Evolutionary conservation across 2,329 filamentous ascomycete genomes (phyloP), one percentile per base, ranked within the genome.

Genomic region (Kalaharituber pfeilii): DNA sequence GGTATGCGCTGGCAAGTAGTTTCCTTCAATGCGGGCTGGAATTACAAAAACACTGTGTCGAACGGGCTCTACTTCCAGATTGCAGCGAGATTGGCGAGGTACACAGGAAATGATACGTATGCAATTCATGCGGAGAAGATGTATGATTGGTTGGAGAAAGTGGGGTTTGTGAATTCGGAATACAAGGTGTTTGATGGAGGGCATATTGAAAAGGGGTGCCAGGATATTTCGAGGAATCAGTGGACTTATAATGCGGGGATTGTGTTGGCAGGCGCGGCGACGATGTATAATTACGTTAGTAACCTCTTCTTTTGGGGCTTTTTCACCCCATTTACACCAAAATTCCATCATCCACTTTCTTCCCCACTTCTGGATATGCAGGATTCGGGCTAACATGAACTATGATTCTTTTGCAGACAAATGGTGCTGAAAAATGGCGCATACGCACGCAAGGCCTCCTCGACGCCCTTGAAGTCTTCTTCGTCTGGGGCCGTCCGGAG

Each of bases 1-100:
- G 86, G 86, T 8, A 68, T 94, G 60, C 78, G 82, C 59, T 94
- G 87, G 87, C 86, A 94, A 69, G 83, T 93, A 57, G 88, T 82
- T 69, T 73, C 77, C 11, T 84, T 81, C 69, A 87, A 87, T 69
- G 77, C 73, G 54, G 85, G 85, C 4, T 79, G 72, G 61, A 68
- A 69, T 52, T 78, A 75, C 62, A 78, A 78, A 60, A 79, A 79
- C 60, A 71, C 72, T 22, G 74, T 79, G 57, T 75, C 73, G 11
- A 78, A 78, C 59, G 76, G 75, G 2, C 75, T 71, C 28, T 72
- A 78, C 56, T 77, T 78, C 66, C 74, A 77, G 59, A 69, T 79
- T 9, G 71, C 73, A 2, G 56, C 64, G 18, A 58, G 64, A 27
- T 55, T 65, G 8, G 63, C 63, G 6, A 59, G 61, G 30, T 65